Evolutionary conservation across 1,284 basidiomycete genomes (phyloP).

Genomic region (Trametes pubescens): DNA sequence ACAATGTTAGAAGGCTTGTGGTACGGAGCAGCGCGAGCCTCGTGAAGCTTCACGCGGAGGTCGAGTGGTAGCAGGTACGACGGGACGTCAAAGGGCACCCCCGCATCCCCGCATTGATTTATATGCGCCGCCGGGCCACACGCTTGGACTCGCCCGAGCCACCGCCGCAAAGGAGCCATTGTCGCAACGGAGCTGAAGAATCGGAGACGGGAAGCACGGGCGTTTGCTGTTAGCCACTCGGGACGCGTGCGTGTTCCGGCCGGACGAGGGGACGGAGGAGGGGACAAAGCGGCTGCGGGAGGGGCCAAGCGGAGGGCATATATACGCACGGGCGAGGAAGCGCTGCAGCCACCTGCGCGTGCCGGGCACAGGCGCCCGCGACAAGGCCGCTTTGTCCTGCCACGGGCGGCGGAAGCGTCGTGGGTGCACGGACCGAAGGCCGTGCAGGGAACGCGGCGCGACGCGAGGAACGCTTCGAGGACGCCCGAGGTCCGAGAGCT

Average conservation of each 20-base stretch:
- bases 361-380: conserved; percentile 13
- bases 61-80: conserved; percentile 30
- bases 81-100: conserved; percentile 26
- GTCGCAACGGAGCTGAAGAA: conserved; percentile 3
- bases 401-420: conserved; percentile 9
- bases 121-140: conserved; percentile 24
- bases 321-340: conserved; percentile 15
- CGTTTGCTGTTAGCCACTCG: not conserved
- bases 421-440: conserved; percentile 10
- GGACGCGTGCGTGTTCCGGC: conserved; percentile 6
- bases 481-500: conserved; percentile 6
- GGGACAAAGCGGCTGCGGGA: conserved; percentile 16
- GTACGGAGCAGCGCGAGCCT: conserved; percentile 19
- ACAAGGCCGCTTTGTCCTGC: conserved; percentile 22
- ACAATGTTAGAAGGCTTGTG: conserved; percentile 5
- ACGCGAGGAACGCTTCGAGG: not conserved
- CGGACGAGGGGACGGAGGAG: conserved; percentile 3
- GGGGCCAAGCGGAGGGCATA: conserved; percentile 19
- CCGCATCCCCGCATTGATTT: conserved; percentile 7
- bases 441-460: conserved; percentile 9
- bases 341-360: not conserved
- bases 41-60: conserved; percentile 24
- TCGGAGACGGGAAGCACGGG: not conserved
- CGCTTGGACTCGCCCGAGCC: conserved; percentile 29
- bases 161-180: conserved; percentile 29